Evolutionary conservation across 177 flowering plant genomes (phyloP), one percentile per base, ranked within the genome.

Genomic region (Telopea speciosissima): DNA sequence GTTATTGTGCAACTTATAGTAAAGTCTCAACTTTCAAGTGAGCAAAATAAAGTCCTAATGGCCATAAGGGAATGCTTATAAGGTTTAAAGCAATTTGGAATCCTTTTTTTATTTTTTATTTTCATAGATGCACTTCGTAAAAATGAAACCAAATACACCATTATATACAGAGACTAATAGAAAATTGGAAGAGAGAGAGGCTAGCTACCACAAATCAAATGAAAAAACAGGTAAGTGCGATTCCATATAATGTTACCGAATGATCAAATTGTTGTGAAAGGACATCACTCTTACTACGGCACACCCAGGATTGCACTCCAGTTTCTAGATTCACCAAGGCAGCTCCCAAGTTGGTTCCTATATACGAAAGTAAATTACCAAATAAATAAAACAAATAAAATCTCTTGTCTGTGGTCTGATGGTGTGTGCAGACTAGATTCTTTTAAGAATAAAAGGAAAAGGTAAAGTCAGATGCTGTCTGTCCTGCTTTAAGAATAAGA

Each of bases 271-370:
- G 93, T 75, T 75, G 84, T 1, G 99, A 85, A 45, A 95, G 78
- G 64, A 93, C 84, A 76, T 93, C 98, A 79, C 99, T 95, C 80
- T 80, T 84, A 76, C 88, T 77, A 60, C 83, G 88, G 69, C 77
- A 86, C 69, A 93, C 73, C 85, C 84, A 83, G 72, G 91, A 79
- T 40, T 70, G 26, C 23, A 16, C 68, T 70, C 86, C 84, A 77
- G 79, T 86, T 81, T 88, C 99, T 79, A 91, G 65, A 75, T 91
- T 76, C 49, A 93, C 81, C 80, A 89, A 71, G 13, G 82, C 80
- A 77, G 89, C 97, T 81, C 99, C 99, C 28, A 36, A 23, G 76
- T 85, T 79, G 69, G 94, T 91, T 44, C 98, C 99, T 95, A 74
- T 52, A 70, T 26, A 58, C 63, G 60, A 24, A 44, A 65, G 8